Conservation (phyloP, 192 early-diverging fungal genomes). For the Pilaira anomala region DNA sequence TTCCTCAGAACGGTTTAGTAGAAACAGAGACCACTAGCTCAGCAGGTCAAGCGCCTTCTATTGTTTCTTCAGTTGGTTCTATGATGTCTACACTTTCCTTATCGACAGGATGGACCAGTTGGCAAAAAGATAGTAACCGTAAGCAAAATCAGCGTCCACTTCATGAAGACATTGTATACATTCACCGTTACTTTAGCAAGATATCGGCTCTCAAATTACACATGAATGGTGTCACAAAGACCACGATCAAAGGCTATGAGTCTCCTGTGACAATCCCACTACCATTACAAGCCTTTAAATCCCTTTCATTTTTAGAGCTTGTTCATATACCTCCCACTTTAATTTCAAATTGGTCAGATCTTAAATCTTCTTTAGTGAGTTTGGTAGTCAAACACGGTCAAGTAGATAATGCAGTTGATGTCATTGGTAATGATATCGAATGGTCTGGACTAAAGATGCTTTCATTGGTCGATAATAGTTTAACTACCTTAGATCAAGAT, state of each 20-base stretch:
- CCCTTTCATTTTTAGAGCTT: conserved; percentile 48
- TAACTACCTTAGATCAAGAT: conserved; percentile 43
- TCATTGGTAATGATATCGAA: conserved; percentile 21
- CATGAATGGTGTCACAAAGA: conserved; percentile 25
- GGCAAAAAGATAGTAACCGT: conserved; percentile 25
- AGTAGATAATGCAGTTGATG: conserved; percentile 47
- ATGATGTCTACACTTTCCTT: conserved; percentile 33
- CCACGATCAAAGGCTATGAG: conserved; percentile 31
- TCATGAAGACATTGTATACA: conserved; percentile 46
- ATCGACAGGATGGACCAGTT: conserved; percentile 31
- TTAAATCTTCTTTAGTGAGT: conserved; percentile 41
- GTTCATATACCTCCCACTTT: conserved; percentile 43
- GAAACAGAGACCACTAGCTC: conserved; percentile 37
- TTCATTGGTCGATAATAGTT: conserved; percentile 47
- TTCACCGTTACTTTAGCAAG: conserved; percentile 44
- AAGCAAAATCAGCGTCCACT: conserved; percentile 25
- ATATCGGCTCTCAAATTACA: conserved; percentile 44
- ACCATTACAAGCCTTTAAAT: conserved; percentile 38
- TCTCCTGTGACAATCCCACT: conserved; percentile 26
- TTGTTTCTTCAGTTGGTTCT: conserved; percentile 39
- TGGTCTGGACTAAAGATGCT: conserved; percentile 43
- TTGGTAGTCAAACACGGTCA: conserved; percentile 40
- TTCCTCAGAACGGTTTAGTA: conserved; percentile 27
- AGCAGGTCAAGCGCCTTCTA: conserved; percentile 43
- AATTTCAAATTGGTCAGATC: conserved; percentile 45